Percentiles rank a stretch among this genome's conserved stretches.
Evolutionary conservation across 148 eudicot genomes (phyloP).

Genomic region (Beta vulgaris): DNA sequence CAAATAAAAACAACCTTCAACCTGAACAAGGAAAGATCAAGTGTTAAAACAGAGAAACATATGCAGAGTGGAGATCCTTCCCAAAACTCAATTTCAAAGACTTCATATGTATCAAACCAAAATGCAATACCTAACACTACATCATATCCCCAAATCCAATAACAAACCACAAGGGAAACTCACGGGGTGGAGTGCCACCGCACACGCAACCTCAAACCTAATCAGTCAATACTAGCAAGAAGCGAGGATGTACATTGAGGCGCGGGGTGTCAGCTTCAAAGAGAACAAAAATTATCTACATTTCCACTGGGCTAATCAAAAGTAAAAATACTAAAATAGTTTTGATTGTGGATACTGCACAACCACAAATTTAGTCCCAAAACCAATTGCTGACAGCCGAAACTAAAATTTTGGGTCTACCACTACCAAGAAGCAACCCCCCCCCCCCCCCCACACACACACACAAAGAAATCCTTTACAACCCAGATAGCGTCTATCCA

Average conservation of each 20-base stretch:
- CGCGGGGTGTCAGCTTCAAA: no score
- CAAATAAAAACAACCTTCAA: constrained; percentile 34
- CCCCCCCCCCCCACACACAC: not conserved
- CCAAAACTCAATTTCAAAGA: not conserved
- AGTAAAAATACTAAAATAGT: no score
- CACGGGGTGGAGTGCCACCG: not conserved
- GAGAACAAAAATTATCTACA: no score
- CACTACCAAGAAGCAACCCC: not conserved
- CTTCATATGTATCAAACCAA: not conserved
- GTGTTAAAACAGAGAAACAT: not conserved
- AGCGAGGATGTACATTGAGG: no score
- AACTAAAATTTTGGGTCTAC: no score
- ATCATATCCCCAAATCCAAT: not conserved
- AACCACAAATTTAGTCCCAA: no score
- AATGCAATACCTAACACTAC: not conserved
- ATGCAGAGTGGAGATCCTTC: not conserved
- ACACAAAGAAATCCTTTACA: not conserved
- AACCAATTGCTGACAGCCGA: no score
- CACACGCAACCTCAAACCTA: not conserved
- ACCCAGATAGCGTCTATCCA: no score
- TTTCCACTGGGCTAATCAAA: no score
- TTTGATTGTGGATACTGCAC: no score
- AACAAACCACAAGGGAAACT: not conserved
- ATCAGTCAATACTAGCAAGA: not conserved
- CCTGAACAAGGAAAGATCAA: constrained; percentile 23